Base-by-base conservation (phyloP, 2,329 filamentous ascomycete genomes). In the Didymella arachidicola region DNA sequence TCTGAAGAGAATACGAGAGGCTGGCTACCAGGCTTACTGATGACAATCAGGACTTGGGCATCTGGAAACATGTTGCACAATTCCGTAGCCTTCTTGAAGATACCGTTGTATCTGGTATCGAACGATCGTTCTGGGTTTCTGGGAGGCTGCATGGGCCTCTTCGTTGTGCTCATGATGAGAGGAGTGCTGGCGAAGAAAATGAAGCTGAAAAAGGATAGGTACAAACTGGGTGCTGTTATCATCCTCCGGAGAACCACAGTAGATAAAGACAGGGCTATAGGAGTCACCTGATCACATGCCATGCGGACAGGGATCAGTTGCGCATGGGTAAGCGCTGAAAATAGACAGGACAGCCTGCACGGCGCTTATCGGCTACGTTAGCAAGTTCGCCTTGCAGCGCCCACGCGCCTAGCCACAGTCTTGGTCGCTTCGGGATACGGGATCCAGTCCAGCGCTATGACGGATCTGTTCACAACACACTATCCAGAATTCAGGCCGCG, bases 1-100 rank as follows among this genome's bases (percentile, higher is more conserved):
- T 47, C 29, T 25, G 44, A 47, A 16, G 44, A 47, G 29, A 47
- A 47, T 8, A 47, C 29, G 16, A 47, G 44, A 47, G 44, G 30
- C 18, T 47, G 44, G 11, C 1, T 34, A 14, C 44, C 29, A 16
- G 44, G 44, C 44, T 36, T 47, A n/a, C n/a, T 47, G n/a, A 47
- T 47, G 16, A 36, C 18, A 5, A 47, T 47, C 19, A 47, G 30
- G 29, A 47, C 18, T 10, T 18, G 29, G 16, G 19, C 18, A 34
- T 36, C 29, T 1, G 44, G 44, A 18, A 47, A 47, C 44, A 34
- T 47, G 4, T 47, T 12, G 11, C 44, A 47, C 2, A 47, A 16
- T 10, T 47, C 44, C 1, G 44, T 36, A 36, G 29, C 25, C 44
- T 47, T 47, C 19, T 47, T 47, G 11, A 47, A 47, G n/a, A 47